Base-by-base conservation (phyloP, 352 stramenopile genomes). In the Pythium aristosporum region DNA sequence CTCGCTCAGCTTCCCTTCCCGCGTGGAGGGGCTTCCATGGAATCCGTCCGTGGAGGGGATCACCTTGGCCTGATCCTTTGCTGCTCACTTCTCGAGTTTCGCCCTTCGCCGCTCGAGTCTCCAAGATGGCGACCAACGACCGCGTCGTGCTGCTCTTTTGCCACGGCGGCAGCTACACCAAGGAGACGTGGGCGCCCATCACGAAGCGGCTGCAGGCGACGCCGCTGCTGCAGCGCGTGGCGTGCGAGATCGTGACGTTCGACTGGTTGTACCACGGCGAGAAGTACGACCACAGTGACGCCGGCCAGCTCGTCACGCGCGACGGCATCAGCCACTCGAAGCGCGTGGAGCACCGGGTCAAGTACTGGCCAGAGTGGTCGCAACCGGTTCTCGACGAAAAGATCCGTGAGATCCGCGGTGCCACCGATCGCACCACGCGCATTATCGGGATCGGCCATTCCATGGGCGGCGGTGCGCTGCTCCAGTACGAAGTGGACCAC, bases 111-210 rank as follows among this genome's bases (percentile, higher is more conserved):
- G 12, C 36, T 41, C 12, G 36, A 12, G 7, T 12, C 12, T 41
- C 36, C 36, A 12, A 41, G 7, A n/a, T n/a, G n/a, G n/a, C n/a
- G 42, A 48, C 12, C 12, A 58, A 46, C 36, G 18, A 41, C 21
- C 63, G 63, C 30, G 23, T 70, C 0, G 56, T 65, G 60, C 57
- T 85, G 49, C 50, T 85, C 32, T 79, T 85, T 23, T 65, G 67
- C 28, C 74, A 85, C 48, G 76, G 74, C 30, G 72, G 65, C 1
- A 74, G 72, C 7, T 77, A 77, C 61, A 80, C 71, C 43, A 72
- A 74, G 61, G 61, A 74, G 25, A 68, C 63, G 39, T 82, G 76
- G 76, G 65, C 77, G 18, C 76, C 76, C 23, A 74, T 85, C 60
- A 56, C 82, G n/a, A 66, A 63, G 47, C 65, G 66, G 0, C 55